These are phyloP conservation scores for Lepidopterella palustris DNA, from an alignment of 495 filamentous ascomycete species.

Conservation along the genomic window DNA sequence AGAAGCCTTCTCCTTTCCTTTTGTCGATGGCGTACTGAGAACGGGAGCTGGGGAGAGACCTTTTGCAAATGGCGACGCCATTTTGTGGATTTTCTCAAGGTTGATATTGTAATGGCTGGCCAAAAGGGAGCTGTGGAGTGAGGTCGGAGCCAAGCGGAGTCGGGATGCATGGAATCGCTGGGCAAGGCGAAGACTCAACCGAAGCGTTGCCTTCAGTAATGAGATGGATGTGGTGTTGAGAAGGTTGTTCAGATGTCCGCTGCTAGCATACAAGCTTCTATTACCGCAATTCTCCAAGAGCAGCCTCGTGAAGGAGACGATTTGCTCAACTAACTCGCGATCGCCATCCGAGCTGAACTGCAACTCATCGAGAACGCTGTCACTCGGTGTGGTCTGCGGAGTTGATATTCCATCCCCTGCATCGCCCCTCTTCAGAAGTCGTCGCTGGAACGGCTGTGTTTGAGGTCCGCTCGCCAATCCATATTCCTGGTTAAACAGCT, in stretches of 20 bases:
- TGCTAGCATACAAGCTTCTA: conserved; percentile 91
- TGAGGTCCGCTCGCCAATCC: conserved; percentile 76
- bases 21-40: conserved; percentile 45
- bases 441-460: conserved; percentile 60
- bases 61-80: conserved; percentile 79
- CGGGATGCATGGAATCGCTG: conserved; percentile 87
- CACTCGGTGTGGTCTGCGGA: conserved; percentile 27
- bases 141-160: conserved; percentile 56
- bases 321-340: conserved; percentile 64
- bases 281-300: conserved; percentile 95
- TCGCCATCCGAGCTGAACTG: conserved; percentile 71
- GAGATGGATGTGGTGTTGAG: conserved; percentile 78
- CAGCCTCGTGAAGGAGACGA: conserved; percentile 77
- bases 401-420: conserved; percentile 36
- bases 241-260: conserved; percentile 75
- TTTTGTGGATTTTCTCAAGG: conserved; percentile 74
- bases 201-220: conserved; percentile 67
- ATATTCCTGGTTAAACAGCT: conserved; percentile 75
- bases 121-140: conserved; percentile 65
- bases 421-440: conserved; percentile 53
- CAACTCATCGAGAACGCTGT: conserved; percentile 47
- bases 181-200: conserved; percentile 73
- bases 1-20: conserved; percentile 66
- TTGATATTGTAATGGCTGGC: conserved; percentile 91
- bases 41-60: conserved; percentile 38